Conservation (phyloP, 495 filamentous ascomycete genomes). For the Aspergillus nanangensis region DNA sequence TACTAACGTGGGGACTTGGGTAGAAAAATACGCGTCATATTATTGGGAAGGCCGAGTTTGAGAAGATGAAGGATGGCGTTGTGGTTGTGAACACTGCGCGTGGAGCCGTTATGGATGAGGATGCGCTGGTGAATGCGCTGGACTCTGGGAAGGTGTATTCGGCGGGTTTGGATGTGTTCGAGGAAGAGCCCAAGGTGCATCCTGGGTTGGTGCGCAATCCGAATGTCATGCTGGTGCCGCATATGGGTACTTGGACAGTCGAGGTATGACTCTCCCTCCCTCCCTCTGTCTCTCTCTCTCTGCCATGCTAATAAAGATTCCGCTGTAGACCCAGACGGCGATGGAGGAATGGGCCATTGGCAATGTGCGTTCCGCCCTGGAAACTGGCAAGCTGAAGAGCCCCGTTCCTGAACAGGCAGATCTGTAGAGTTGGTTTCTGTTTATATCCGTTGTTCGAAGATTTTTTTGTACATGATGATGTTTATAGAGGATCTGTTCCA, state of each 20-base stretch:
- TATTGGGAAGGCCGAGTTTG: slow-evolving; percentile 58
- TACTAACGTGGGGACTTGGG: slow-evolving; percentile 4
- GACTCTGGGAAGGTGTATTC: slow-evolving; percentile 56
- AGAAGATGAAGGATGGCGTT: slow-evolving; percentile 65
- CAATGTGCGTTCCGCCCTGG: slow-evolving; percentile 54
- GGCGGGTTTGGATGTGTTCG: slow-evolving; percentile 65
- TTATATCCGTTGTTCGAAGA: neutral
- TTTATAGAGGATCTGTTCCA: neutral
- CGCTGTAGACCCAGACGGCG: slow-evolving; percentile 46
- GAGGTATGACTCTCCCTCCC: slow-evolving; percentile 44
- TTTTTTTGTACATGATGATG: neutral
- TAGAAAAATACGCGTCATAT: slow-evolving; percentile 63
- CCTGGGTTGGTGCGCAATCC: slow-evolving; percentile 55
- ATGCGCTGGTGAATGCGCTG: slow-evolving; percentile 60
- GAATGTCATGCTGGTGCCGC: slow-evolving; percentile 59
- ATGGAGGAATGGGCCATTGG: slow-evolving; percentile 65
- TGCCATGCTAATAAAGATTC: neutral
- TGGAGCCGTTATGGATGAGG: slow-evolving; percentile 67
- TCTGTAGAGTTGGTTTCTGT: slow-evolving; percentile 19
- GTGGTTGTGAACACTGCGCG: slow-evolving; percentile 71
- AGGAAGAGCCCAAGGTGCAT: slow-evolving; percentile 63
- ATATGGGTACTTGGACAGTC: slow-evolving; percentile 65
- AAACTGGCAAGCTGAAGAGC: slow-evolving; percentile 51
- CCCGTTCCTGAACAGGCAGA: slow-evolving; percentile 56
- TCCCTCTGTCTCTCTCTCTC: neutral